Base-by-base conservation (phyloP, 345 rosid genomes). In the Lepidium aucheri region DNA sequence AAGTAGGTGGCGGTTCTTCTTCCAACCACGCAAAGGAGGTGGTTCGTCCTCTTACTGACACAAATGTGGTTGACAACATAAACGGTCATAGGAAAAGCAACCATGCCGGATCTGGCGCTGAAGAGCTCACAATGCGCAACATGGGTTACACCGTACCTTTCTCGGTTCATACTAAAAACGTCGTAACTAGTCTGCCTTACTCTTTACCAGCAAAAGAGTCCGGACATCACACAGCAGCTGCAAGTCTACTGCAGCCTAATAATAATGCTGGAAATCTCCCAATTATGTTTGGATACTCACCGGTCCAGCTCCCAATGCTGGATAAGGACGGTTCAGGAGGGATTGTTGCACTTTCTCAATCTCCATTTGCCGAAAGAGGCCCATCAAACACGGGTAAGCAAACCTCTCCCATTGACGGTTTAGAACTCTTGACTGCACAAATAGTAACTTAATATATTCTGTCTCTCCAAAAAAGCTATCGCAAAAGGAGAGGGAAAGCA, bases 271-370 rank as follows among this genome's bases (percentile, higher is more conserved):
- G 84, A 63, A 88, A 76, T 67, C 78, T 83, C 64, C 95, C 96
- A 0, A 54, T 80, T 40, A 77, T 79, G 79, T 88, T 90, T 24
- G 97, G 97, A 55, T 90, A 88, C 80, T 79, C 95, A 0, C 74
- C 90, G 7, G 82, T 81, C 60, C 97, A 90, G 73, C 93, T 90
- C 67, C 99, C 99, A 15, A 78, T 74, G 30, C 67, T 86, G 74
- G 97, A 90, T 71, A 88, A 88, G 77, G 92, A 94, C 46, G 79
- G 83, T 69, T 80, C 96, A 1, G 86, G 89, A 75, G 88, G 85
- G n/a, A 50, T 78, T 66, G 77, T 74, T 20, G 75, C 95, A 13
- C 91, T 78, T 61, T 56, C 83, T 55, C 87, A 82, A 41, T 74
- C 92, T 64, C 78, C 92, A 12, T 82, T 73, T 52, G 53, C 77